Evolutionary conservation across 768 basidiomycete genomes (phyloP).

Genomic region (Mycena galericulata): DNA sequence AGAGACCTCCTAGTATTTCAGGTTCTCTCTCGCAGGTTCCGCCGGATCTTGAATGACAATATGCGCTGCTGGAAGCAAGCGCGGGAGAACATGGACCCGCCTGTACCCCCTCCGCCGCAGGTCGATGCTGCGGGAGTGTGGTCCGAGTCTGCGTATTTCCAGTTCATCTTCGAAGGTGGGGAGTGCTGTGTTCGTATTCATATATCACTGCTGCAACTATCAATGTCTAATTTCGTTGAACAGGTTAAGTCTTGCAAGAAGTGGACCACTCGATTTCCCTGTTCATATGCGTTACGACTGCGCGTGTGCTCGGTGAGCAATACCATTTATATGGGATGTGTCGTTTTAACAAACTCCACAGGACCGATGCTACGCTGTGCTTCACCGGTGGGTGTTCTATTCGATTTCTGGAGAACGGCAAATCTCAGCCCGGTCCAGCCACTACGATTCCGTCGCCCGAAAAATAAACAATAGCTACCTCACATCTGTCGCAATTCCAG

Average conservation of each 20-base stretch:
- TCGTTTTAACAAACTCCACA: neutral
- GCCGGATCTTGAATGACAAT: conserved; percentile 7
- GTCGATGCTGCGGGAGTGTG: conserved; percentile 27
- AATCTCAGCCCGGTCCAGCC: neutral
- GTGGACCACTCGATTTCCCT: conserved; percentile 17
- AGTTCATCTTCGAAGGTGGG: conserved; percentile 23
- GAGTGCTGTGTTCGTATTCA: conserved; percentile 9
- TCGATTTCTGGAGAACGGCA: neutral
- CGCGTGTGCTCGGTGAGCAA: conserved; percentile 26
- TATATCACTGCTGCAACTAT: neutral
- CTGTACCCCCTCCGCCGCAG: conserved; percentile 25
- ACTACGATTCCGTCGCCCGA: conserved; percentile 7
- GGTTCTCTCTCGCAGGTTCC: conserved; percentile 2
- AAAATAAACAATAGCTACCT: conserved; percentile 25
- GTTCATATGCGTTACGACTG: conserved; percentile 12
- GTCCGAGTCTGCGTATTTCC: conserved; percentile 26
- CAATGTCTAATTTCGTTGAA: no score
- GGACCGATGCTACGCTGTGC: conserved; percentile 1
- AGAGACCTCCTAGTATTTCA: conserved; percentile 22
- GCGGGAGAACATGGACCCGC: conserved; percentile 21
- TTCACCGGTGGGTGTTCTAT: neutral
- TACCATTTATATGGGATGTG: no score
- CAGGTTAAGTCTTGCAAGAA: conserved; percentile 18
- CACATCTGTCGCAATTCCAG: conserved; percentile 20
- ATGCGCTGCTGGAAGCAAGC: conserved; percentile 13